Percentiles rank a stretch among this genome's conserved stretches.
phyloP scores from a whole-genome alignment of 805 yeast genomes.

The Barnettozyma siamensis region DNA sequence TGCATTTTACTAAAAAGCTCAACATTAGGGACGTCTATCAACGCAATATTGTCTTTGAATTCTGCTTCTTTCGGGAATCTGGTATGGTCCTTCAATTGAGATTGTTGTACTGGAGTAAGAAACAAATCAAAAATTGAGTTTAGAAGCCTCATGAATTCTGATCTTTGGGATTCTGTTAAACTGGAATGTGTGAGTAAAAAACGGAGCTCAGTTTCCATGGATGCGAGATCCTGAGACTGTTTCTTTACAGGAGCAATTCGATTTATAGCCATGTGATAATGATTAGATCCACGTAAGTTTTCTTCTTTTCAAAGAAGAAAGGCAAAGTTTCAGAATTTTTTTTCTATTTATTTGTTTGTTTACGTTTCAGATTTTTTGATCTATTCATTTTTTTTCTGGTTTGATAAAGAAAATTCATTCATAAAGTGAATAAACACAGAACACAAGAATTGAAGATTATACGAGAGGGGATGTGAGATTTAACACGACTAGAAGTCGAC shows the following conservation, averaged over 20 bases:
- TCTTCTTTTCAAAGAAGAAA: no score
- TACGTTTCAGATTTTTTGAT: not conserved
- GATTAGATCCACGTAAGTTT: not conserved
- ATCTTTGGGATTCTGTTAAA: slow-evolving; percentile 13
- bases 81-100: not conserved
- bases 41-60: slow-evolving; percentile 8
- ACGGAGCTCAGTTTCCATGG: slow-evolving; percentile 26
- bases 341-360: not conserved
- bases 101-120: slow-evolving; percentile 17
- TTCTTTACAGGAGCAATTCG: slow-evolving; percentile 1
- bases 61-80: not conserved
- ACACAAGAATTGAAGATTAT: not conserved
- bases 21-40: slow-evolving; percentile 26
- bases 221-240: slow-evolving; percentile 26
- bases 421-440: not conserved
- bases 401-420: not conserved
- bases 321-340: no score
- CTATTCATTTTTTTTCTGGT: not conserved
- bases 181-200: slow-evolving; percentile 20
- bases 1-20: slow-evolving; percentile 29
- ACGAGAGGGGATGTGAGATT: not conserved
- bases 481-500: slow-evolving; percentile 41
- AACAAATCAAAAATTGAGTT: slow-evolving; percentile 24
- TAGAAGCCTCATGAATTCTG: slow-evolving; percentile 19
- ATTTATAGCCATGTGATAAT: not conserved